Evolutionary conservation across 208 protist species (phyloP).

Genomic region (Trypanosoma caninum): DNA sequence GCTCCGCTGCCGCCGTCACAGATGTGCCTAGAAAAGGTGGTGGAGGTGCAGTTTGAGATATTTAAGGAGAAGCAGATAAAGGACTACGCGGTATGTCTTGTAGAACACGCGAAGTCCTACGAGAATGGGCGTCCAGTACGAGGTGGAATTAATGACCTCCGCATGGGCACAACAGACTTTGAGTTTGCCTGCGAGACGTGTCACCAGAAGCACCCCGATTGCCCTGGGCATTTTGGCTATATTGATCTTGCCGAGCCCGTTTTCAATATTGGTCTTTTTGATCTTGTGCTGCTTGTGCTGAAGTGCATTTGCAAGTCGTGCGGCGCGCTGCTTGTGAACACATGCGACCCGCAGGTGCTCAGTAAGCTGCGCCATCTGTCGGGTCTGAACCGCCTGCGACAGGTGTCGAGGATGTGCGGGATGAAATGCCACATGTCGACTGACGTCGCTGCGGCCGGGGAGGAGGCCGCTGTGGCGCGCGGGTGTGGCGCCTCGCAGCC

Average conservation of each 20-base stretch:
- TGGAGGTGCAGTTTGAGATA: constrained; percentile 82
- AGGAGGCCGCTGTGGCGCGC: constrained; percentile 35
- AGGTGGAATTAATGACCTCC: constrained; percentile 85
- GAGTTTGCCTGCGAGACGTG: constrained; percentile 85
- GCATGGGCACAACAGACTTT: constrained; percentile 87
- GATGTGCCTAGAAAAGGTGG: constrained; percentile 74
- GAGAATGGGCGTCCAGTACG: constrained; percentile 74
- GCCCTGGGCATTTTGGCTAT: constrained; percentile 99
- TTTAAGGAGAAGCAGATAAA: constrained; percentile 89
- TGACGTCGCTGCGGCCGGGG: constrained; percentile 13
- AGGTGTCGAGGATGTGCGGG: constrained; percentile 65
- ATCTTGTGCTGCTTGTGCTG: constrained; percentile 93
- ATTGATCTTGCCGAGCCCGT: constrained; percentile 97
- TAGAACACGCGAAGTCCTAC: constrained; percentile 86
- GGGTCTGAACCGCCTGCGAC: constrained; percentile 70
- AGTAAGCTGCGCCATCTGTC: constrained; percentile 52
- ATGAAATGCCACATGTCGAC: constrained; percentile 67
- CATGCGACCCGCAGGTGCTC: constrained; percentile 33
- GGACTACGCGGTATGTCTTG: constrained; percentile 77
- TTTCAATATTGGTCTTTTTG: constrained; percentile 97
- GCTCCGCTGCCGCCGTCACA: constrained; percentile 71
- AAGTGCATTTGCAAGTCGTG: constrained; percentile 98
- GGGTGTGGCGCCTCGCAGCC: constrained; percentile 84
- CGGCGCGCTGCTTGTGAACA: constrained; percentile 86
- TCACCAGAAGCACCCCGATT: constrained; percentile 72